Evolutionary conservation across 78 protist genomes (phyloP).

Genomic region (Anaeramoeba ignava): DNA sequence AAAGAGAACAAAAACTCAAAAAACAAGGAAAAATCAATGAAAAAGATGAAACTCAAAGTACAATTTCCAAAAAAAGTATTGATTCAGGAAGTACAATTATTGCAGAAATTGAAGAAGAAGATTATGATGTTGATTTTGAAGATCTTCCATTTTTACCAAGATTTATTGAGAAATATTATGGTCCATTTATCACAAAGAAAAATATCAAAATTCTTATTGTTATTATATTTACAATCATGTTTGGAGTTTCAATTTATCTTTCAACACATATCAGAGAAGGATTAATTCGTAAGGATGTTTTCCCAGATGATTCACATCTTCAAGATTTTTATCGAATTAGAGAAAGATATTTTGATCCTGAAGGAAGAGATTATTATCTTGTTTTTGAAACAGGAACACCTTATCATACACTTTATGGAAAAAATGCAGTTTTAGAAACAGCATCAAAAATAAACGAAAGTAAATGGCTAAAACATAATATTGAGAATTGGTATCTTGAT

Average conservation of each 20-base stretch:
- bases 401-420: background rate
- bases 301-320: background rate
- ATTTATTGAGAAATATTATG: background rate
- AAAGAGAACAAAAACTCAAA: too few relatives aligned
- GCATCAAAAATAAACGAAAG: too few relatives aligned
- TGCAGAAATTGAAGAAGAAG: too few relatives aligned
- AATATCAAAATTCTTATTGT: background rate
- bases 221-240: background rate
- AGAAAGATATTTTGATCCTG: background rate
- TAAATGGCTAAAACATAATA: too few relatives aligned
- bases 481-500: background rate
- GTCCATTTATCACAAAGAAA: background rate
- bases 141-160: background rate
- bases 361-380: background rate
- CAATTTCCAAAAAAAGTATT: too few relatives aligned
- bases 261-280: background rate
- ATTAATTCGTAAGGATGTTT: background rate
- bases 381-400: background rate
- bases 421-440: background rate
- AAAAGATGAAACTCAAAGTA: too few relatives aligned
- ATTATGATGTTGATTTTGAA: too few relatives aligned
- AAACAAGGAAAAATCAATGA: too few relatives aligned
- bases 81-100: too few relatives aligned
- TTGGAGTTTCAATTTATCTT: conserved; percentile 1
- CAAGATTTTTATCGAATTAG: background rate